A percentile compares a stretch with the other conserved stretches of the same genome.
Conservation (phyloP, 352 stramenopile species). For the Phytopythium oedochilum region DNA sequence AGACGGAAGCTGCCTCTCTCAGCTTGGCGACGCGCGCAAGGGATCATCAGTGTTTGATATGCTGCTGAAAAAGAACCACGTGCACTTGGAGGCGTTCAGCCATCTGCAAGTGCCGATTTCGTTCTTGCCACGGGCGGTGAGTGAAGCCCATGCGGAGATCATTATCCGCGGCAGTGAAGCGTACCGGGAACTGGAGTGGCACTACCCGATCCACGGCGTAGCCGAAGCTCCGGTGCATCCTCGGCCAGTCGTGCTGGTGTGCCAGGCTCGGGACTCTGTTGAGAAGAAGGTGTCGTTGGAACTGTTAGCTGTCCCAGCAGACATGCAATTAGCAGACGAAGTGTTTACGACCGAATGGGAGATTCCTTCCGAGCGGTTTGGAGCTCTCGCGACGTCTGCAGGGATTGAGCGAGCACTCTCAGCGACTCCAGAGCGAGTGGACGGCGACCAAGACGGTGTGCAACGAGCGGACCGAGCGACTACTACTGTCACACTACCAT, state of each 20-base stretch:
- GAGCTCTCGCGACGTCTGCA: conserved; percentile 28
- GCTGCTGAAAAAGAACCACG: conserved; percentile 59
- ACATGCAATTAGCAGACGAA: conserved; percentile 37
- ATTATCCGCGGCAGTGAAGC: conserved; percentile 60
- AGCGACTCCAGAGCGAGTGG: conserved; percentile 18
- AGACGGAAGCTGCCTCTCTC: conserved; percentile 2
- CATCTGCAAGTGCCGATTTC: conserved; percentile 88
- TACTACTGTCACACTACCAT: conserved; percentile 23
- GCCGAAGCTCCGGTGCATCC: conserved; percentile 66
- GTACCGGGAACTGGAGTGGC: conserved; percentile 70
- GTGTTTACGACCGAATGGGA: conserved; percentile 60
- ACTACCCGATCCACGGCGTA: conserved; percentile 68
- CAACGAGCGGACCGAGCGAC: not conserved
- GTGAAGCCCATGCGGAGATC: conserved; percentile 61
- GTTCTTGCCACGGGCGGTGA: conserved; percentile 80
- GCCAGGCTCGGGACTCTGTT: conserved; percentile 57
- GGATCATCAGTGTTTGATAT: conserved; percentile 46
- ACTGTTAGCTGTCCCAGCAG: conserved; percentile 42
- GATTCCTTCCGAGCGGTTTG: conserved; percentile 51
- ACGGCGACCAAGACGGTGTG: not conserved
- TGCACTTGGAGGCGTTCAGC: conserved; percentile 82
- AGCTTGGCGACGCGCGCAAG: not conserved
- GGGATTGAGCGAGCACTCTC: conserved; percentile 55
- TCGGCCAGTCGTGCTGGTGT: conserved; percentile 48
- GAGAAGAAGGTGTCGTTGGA: conserved; percentile 65